phyloP scores from a whole-genome alignment of 2,329 filamentous ascomycete species.

The Drechmeria coniospora region DNA sequence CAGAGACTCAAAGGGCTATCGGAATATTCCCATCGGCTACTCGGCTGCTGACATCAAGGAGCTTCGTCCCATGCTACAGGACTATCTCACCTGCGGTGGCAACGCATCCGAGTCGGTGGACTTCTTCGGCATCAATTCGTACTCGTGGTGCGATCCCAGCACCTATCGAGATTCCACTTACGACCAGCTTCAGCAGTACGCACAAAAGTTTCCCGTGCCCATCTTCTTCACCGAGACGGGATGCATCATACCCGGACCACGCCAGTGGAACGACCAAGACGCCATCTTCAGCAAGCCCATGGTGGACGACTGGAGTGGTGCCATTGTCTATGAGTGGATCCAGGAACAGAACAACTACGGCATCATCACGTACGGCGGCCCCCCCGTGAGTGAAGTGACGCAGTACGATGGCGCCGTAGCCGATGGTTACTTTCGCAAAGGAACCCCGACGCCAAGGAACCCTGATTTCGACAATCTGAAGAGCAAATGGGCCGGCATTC shows the following conservation, averaged over 20 bases:
- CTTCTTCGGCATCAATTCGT: constrained; percentile 76
- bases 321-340: constrained; percentile 85
- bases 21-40: constrained; percentile 73
- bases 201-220: constrained; percentile 59
- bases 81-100: constrained; percentile 65
- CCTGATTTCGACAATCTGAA: constrained; percentile 71
- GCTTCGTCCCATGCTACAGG: constrained; percentile 43
- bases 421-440: constrained; percentile 54
- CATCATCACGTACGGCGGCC: constrained; percentile 58
- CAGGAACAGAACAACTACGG: constrained; percentile 73
- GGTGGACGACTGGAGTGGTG: constrained; percentile 54
- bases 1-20: constrained; percentile 58
- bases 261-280: constrained; percentile 55
- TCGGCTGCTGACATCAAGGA: constrained; percentile 72
- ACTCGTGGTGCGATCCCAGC: constrained; percentile 58
- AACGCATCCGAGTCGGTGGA: constrained; percentile 57
- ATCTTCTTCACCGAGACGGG: constrained; percentile 86
- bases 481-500: constrained; percentile 58
- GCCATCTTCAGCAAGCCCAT: constrained; percentile 65
- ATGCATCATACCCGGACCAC: constrained; percentile 51
- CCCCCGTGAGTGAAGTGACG: constrained; percentile 33
- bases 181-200: constrained; percentile 47
- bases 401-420: constrained; percentile 37
- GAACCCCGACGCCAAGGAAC: constrained; percentile 54
- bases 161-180: constrained; percentile 54